Conservation (phyloP, 441 rosid species). For the Corymbia citriodora region DNA sequence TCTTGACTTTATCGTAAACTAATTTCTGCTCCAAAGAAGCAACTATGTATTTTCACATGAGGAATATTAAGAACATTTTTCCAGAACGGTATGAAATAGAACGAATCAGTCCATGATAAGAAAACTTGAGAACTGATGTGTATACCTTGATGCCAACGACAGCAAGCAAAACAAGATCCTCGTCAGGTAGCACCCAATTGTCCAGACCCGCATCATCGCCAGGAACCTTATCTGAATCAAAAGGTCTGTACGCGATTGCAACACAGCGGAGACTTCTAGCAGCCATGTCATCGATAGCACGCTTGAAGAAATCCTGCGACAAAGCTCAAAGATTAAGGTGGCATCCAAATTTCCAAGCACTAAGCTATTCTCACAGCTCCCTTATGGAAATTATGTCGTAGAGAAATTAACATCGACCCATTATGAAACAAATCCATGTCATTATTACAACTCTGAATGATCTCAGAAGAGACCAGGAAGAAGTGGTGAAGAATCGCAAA, state of each 20-base stretch:
- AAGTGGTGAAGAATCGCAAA: background rate
- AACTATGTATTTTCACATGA: background rate
- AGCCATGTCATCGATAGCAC: conserved; percentile 85
- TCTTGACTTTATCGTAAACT: background rate
- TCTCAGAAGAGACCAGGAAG: background rate
- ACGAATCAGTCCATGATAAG: background rate
- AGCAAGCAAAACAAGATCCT: conserved; percentile 83
- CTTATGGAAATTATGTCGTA: background rate
- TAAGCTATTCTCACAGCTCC: background rate
- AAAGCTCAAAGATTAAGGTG: background rate
- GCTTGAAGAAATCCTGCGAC: conserved; percentile 65
- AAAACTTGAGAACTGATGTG: background rate
- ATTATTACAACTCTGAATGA: background rate
- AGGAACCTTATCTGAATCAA: conserved; percentile 59
- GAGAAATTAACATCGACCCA: background rate
- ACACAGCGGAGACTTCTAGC: conserved; percentile 88
- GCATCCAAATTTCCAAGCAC: background rate
- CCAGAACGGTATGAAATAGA: background rate
- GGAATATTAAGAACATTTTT: background rate
- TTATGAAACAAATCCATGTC: background rate
- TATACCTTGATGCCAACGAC: conserved; percentile 95
- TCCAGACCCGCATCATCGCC: conserved; percentile 50
- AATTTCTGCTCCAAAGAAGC: background rate
- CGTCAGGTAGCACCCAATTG: conserved; percentile 87
- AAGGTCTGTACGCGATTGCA: conserved; percentile 84